Evolutionary conservation across 1,284 basidiomycete genomes (phyloP).

Genomic region (Rhodotorula glutinis): DNA sequence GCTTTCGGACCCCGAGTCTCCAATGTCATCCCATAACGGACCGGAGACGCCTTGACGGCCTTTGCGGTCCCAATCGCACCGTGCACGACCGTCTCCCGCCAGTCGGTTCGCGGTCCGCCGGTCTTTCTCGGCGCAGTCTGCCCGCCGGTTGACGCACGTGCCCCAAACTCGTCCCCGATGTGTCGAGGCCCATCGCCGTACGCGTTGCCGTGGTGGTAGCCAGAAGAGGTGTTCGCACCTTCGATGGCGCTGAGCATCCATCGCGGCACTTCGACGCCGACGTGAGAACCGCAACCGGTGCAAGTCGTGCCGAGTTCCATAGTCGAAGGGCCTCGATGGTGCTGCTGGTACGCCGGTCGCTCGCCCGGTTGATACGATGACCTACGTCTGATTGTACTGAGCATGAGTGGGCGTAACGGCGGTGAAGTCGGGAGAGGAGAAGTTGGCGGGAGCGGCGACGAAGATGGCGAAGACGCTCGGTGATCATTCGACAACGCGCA

Average conservation of each 20-base stretch:
- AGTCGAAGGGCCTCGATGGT: background rate
- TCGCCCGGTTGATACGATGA: background rate
- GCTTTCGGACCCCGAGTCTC: background rate
- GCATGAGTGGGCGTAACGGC: background rate
- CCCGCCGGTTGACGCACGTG: background rate
- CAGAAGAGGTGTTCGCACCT: background rate
- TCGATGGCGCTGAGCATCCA: conserved; percentile 13
- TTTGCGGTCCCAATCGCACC: background rate
- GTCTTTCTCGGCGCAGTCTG: background rate
- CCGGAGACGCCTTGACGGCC: conserved; percentile 16
- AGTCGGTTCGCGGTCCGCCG: background rate
- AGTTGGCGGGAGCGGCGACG: background rate
- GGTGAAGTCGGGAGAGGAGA: background rate
- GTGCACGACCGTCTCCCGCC: conserved; percentile 3
- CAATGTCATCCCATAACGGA: background rate
- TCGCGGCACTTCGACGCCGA: conserved; percentile 3
- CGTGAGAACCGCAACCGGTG: background rate
- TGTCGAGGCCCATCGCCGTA: too few species aligned
- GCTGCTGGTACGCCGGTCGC: background rate
- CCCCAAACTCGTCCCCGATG: background rate
- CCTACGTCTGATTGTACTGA: background rate
- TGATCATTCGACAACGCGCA: too few species aligned
- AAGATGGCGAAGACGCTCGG: background rate
- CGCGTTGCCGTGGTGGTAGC: background rate
- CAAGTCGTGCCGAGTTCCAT: conserved; percentile 2